Evolutionary conservation across 345 rosid species (phyloP), one percentile per base, ranked within the genome.

Genomic region (Euphorbia pulcherrima): DNA sequence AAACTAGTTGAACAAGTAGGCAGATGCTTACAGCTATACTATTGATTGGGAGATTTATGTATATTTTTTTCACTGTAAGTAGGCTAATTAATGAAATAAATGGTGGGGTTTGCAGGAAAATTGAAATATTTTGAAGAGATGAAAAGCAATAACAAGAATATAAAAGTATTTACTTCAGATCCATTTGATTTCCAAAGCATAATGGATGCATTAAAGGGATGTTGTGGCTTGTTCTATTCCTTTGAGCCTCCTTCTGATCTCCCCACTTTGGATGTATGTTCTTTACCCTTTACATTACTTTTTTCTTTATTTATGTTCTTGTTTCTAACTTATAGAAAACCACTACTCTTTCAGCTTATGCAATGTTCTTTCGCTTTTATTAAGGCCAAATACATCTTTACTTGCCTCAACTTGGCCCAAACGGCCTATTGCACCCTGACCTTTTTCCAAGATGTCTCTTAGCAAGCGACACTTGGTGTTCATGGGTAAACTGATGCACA

Each of bases 111-210:
- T 46, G 39, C 71, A 80, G 83, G 71, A 2, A 74, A 68, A 29
- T 54, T 75, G 72, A 66, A 77, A 50, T 39, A 37, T 39, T 39
- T 74, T 18, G 70, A 66, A 46, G 79, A 55, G 30, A 37, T 68
- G 26, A 29, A 28, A 11, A 1, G 56, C 20, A 77, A 76, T 3
- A 71, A 57, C 59, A 66, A 84, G 60, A 86, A 74, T 51, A 64
- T 88, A 65, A 83, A 75, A 75, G 60, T 84, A 44, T 86, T 83
- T 64, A 55, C 62, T 2, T 79, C 83, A 12, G 93, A 88, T 54
- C 85, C 83, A 1, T 86, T 88, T 55, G 90, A 88, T 64, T 86
- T 83, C 44, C 80, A 88, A 18, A 86, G 87, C 76, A 77, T 88
- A 4, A 46, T 71, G 26, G 85, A 77, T 27, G 85, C 93, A 3